Evolutionary conservation across 805 yeast species (phyloP), one percentile per base, ranked within the genome.

Genomic region (Saccharomycopsis selenospora): DNA sequence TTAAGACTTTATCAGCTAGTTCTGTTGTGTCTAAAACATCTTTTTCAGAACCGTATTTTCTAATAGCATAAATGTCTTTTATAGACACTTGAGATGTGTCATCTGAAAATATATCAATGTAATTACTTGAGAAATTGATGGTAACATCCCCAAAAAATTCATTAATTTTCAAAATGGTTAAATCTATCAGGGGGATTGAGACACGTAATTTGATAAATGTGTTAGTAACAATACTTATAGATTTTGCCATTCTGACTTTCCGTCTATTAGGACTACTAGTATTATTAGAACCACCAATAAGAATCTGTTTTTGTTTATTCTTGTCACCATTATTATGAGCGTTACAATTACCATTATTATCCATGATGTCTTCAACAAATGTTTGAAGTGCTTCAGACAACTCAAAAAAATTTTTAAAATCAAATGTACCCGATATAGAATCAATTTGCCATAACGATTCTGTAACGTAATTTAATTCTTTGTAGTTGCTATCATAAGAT

Each of bases 141-240:
- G 42, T 41, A 65, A 56, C 7, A 42, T 44, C 6, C 52, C 36
- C 2, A 36, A 44, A 2, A 53, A 49, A 5, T 26, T 50, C 45
- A 49, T 55, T 1, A 56, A 36, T 38, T 14, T 33, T 17, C 38
- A 33, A 33, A 10, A 33, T 17, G 54, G 10, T 54, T 2, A 38
- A 53, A 14, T 52, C 43, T 4, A 13, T n/a, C 4, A 24, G 29
- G 13, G 26, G 18, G 26, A 41, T 14, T n/a, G 24, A 25, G 23
- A 23, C 10, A 22, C 18, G 26, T 6, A 13, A 13, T 13, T 41
- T 28, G 8, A 30, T 36, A 5, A 36, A 20, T 5, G 24, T 13
- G 23, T 45, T 18, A 5, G 36, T 18, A 13, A 14, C 41, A 20
- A 45, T 24, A 7, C 20, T 20, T n/a, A 11, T 24, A 5, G 36